Evolutionary conservation across 2,329 filamentous ascomycete genomes (phyloP).

Genomic region (Aspergillus intermedius): DNA sequence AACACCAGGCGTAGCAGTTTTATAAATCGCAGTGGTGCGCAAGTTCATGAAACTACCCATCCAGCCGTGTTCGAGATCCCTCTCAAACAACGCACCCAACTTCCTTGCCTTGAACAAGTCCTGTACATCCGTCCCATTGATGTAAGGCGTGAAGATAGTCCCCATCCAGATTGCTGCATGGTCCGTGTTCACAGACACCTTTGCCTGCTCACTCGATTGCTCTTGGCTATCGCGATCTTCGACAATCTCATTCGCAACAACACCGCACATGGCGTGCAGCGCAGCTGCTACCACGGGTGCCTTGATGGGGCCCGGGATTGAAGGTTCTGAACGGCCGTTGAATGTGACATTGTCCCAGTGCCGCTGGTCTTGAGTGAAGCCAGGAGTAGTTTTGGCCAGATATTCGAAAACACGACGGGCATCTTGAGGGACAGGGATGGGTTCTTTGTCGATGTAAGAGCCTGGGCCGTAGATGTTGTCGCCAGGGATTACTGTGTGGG

Average conservation of each 20-base stretch:
- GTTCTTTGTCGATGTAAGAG: conserved; percentile 3
- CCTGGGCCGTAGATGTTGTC: conserved; percentile 7
- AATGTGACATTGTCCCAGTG: conserved; percentile 27
- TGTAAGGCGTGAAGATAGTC: conserved; percentile 28
- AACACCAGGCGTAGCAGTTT: conserved; percentile 35
- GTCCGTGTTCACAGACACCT: conserved; percentile 38
- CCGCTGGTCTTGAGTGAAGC: conserved; percentile 28
- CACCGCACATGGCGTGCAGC: conserved; percentile 35
- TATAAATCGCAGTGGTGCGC: conserved; percentile 39
- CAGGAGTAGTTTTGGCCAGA: conserved; percentile 30
- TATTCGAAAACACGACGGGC: conserved; percentile 26
- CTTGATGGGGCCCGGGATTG: conserved; percentile 38
- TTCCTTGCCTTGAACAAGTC: conserved; percentile 21
- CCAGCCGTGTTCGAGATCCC: conserved; percentile 34
- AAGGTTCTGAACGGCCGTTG: conserved; percentile 28
- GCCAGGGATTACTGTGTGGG: neutral
- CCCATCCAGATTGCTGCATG: conserved; percentile 39
- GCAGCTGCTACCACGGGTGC: conserved; percentile 32
- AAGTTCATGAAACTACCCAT: conserved; percentile 27
- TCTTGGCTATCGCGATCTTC: conserved; percentile 8
- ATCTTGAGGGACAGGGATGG: conserved; percentile 17
- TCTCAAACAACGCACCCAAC: conserved; percentile 17
- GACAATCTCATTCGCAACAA: conserved; percentile 32
- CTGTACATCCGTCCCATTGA: conserved; percentile 27
- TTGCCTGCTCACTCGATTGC: neutral